Conservation (phyloP, 441 rosid species). For the Erysimum cheiri region DNA sequence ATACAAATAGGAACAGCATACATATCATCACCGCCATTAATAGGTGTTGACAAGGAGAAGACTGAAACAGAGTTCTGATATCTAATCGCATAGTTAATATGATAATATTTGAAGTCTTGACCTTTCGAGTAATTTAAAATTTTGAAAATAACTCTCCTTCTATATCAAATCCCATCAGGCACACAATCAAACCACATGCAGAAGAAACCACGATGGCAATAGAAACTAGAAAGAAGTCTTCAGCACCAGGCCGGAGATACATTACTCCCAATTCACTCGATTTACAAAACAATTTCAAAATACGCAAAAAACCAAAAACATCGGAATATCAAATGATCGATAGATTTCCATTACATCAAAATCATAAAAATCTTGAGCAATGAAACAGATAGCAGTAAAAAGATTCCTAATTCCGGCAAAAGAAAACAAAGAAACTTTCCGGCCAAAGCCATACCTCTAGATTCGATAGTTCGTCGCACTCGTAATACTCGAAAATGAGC, state of each 20-base stretch:
- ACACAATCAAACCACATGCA: not conserved
- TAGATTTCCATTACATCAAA: not conserved
- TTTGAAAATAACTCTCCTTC: not conserved
- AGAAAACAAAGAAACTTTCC: not conserved
- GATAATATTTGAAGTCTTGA: not conserved
- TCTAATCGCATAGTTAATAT: not conserved
- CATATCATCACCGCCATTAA: not conserved
- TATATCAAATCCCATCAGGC: not conserved
- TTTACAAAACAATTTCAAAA: not conserved
- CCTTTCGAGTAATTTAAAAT: not conserved
- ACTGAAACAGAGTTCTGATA: not conserved
- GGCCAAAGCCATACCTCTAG: constrained; percentile 14
- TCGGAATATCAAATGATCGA: not conserved
- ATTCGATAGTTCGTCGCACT: constrained; percentile 12
- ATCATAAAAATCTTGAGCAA: not conserved
- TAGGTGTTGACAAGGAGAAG: not conserved
- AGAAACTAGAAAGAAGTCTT: not conserved
- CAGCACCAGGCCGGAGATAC: not conserved
- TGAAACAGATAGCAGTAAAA: not conserved
- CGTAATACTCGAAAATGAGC: not conserved
- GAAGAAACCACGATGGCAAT: not conserved
- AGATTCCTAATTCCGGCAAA: not conserved
- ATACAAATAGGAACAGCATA: not conserved
- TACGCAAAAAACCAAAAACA: too few relatives aligned
- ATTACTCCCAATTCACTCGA: not conserved